Evolutionary conservation across 441 rosid species (phyloP).

Genomic region (Lagerstroemia fauriei): DNA sequence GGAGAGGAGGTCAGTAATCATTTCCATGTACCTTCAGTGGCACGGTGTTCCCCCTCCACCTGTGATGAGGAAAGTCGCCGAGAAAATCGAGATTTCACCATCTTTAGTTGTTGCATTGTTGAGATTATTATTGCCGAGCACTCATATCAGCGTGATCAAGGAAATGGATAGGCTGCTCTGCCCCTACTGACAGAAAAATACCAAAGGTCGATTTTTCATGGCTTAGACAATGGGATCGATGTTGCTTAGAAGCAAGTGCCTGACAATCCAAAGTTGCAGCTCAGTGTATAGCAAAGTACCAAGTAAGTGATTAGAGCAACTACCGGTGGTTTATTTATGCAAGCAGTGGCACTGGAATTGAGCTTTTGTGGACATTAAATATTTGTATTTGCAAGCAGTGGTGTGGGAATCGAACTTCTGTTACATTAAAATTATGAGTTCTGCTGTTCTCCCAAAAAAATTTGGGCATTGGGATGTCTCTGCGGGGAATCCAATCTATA

Average conservation of each 20-base stretch:
- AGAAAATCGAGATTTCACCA: slow-evolving; percentile 50
- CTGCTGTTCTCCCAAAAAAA: not conserved
- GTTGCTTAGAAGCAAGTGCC: not conserved
- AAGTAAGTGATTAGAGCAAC: not conserved
- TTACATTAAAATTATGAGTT: not conserved
- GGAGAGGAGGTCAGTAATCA: slow-evolving; percentile 45
- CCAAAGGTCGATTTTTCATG: not conserved
- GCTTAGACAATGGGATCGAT: not conserved
- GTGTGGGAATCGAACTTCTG: not conserved
- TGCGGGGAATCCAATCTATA: no score
- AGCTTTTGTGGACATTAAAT: not conserved
- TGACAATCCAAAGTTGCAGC: not conserved
- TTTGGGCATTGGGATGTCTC: not conserved
- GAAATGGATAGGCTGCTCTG: slow-evolving; percentile 54
- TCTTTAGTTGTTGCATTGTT: slow-evolving; percentile 59
- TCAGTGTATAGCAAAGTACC: not conserved
- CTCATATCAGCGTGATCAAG: slow-evolving; percentile 51
- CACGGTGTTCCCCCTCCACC: slow-evolving; percentile 64
- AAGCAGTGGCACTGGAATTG: not conserved
- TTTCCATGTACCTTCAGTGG: slow-evolving; percentile 90
- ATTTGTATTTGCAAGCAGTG: not conserved
- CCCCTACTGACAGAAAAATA: slow-evolving; percentile 19
- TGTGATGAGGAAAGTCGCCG: slow-evolving; percentile 46
- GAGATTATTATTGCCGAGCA: slow-evolving; percentile 65
- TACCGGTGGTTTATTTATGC: not conserved